Conservation (phyloP, 139 green algal species). For the Chlamydomonas sphaeroides region DNA sequence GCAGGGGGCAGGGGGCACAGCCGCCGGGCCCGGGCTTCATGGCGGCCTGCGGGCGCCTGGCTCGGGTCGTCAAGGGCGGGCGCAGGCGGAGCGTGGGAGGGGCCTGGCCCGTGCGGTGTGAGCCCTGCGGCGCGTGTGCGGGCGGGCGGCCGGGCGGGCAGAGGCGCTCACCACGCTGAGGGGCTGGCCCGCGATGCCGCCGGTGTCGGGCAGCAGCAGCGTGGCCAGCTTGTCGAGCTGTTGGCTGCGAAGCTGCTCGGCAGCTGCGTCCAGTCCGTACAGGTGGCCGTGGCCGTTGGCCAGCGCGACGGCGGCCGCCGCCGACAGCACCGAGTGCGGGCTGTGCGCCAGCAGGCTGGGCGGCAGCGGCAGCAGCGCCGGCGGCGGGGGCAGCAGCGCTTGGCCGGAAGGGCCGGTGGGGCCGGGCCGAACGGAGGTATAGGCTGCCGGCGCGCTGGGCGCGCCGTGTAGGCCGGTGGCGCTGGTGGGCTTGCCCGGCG, state of each 20-base stretch:
- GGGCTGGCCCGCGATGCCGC: constrained; percentile 1
- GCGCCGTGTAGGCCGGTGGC: too few relatives aligned
- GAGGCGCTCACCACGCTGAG: background rate
- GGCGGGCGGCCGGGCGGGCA: too few relatives aligned
- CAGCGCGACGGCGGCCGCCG: background rate
- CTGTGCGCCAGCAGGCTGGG: background rate
- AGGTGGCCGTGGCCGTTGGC: background rate
- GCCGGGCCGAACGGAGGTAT: too few relatives aligned
- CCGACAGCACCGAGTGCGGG: background rate
- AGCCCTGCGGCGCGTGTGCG: too few relatives aligned
- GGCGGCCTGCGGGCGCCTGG: too few relatives aligned
- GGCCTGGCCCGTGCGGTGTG: too few relatives aligned
- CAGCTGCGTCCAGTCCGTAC: background rate
- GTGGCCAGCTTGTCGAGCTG: constrained; percentile 14
- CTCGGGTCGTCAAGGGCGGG: too few relatives aligned
- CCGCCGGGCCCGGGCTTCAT: background rate
- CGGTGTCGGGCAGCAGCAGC: constrained; percentile 3
- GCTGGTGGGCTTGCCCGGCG: background rate
- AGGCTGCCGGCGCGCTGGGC: too few relatives aligned
- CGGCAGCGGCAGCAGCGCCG: too few relatives aligned
- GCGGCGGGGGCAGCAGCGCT: too few relatives aligned
- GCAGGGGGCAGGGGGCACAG: background rate
- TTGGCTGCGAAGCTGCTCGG: background rate
- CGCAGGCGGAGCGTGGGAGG: too few relatives aligned
- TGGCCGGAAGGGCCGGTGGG: background rate